Evolutionary conservation across 2,329 filamentous ascomycete species (phyloP).

Genomic region (Fusarium sacchari): DNA sequence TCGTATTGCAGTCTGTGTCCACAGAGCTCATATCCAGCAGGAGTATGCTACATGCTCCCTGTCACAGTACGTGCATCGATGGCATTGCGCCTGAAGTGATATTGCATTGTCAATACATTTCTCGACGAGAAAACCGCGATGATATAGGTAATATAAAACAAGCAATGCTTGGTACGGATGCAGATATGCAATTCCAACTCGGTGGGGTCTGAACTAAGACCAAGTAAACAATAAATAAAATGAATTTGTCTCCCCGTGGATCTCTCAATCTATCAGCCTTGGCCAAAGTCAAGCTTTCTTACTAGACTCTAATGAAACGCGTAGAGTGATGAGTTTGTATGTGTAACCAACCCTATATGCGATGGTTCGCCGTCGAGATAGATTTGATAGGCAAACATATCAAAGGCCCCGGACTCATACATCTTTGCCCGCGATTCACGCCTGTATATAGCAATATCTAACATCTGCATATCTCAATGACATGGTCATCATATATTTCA

Average conservation of each 20-base stretch:
- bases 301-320: not conserved
- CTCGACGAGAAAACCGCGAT: constrained; percentile 1
- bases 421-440: not conserved
- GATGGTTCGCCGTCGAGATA: not conserved
- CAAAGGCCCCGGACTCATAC: not conserved
- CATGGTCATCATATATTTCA: not conserved
- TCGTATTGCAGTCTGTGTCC: constrained; percentile 37
- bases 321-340: not conserved
- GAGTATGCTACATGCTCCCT: constrained; percentile 8
- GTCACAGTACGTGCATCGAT: not conserved
- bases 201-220: constrained; percentile 37
- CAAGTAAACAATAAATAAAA: constrained; percentile 27
- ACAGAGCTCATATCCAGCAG: constrained; percentile 21
- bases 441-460: not conserved
- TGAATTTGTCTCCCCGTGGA: not conserved
- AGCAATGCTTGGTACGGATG: constrained; percentile 2
- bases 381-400: not conserved
- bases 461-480: not conserved
- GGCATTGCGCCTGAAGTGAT: constrained; percentile 3
- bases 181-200: constrained; percentile 20
- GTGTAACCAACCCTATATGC: not conserved
- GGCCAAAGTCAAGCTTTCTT: not conserved
- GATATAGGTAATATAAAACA: not conserved
- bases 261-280: not conserved
- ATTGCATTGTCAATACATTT: constrained; percentile 3